Percentiles rank a stretch among this genome's conserved stretches.
Evolutionary conservation across 495 filamentous ascomycete species (phyloP).

Genomic region (Evansstolkia leycettana): DNA sequence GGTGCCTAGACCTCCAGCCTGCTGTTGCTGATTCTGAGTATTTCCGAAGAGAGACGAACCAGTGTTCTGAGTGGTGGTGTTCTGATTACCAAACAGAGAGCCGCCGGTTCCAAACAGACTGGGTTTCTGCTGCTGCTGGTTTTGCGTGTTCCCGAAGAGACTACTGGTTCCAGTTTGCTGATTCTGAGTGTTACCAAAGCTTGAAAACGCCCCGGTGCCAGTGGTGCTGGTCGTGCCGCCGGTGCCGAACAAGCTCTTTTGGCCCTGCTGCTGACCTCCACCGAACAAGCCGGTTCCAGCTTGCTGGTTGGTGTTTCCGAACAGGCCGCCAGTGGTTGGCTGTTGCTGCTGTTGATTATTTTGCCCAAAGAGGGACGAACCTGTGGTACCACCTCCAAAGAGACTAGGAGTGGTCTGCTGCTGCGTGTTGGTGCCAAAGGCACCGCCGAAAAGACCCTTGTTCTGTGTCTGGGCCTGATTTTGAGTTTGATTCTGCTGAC

Average conservation of each 20-base stretch:
- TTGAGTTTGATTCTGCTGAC: constrained; percentile 34
- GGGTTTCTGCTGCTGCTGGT: constrained; percentile 38
- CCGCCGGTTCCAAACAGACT: constrained; percentile 43
- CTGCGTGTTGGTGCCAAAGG: constrained; percentile 24
- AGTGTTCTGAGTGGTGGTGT: constrained; percentile 21
- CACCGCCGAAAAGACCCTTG: constrained; percentile 27
- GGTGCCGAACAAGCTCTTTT: constrained; percentile 23
- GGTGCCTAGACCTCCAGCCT: constrained; percentile 29
- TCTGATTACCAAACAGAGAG: constrained; percentile 21
- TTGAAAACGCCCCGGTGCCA: constrained; percentile 14
- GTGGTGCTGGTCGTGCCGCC: constrained; percentile 11
- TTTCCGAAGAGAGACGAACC: constrained; percentile 50
- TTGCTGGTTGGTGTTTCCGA: constrained; percentile 28
- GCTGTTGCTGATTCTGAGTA: constrained; percentile 50
- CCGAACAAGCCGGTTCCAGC: constrained; percentile 12
- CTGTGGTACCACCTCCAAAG: constrained; percentile 27
- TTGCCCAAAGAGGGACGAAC: constrained; percentile 28
- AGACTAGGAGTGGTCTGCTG: constrained; percentile 26
- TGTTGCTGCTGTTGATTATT: constrained; percentile 25
- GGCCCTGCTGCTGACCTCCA: constrained; percentile 28
- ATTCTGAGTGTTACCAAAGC: constrained; percentile 14
- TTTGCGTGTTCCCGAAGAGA: constrained; percentile 27
- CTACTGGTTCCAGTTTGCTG: constrained; percentile 12
- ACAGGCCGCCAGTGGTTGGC: constrained; percentile 28
- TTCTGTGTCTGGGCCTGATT: constrained; percentile 19